Conservation (phyloP, 75 land plant species). For the Azolla pinnata region DNA sequence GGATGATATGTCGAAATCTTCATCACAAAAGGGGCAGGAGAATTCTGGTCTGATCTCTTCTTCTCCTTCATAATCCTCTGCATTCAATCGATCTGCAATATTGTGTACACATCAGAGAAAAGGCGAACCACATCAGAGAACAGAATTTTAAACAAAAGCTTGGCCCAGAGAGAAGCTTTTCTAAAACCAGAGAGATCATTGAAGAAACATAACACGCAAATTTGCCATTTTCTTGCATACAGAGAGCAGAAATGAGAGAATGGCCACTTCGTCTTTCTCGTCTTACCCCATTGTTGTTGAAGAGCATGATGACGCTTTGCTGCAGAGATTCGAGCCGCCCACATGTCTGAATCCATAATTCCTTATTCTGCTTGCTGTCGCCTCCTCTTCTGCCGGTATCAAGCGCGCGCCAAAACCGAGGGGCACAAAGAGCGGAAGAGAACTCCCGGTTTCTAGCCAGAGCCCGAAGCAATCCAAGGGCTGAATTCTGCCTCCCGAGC, state of each 20-base stretch:
- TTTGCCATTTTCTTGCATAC: neutral
- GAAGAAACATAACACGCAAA: neutral
- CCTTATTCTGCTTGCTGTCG: neutral
- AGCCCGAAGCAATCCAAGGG: no score
- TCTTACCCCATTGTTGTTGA: constrained; percentile 30
- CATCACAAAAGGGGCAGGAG: constrained; percentile 85
- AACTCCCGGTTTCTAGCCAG: no score
- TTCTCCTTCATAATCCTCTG: constrained; percentile 73
- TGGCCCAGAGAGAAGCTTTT: no score
- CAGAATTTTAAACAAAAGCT: no score
- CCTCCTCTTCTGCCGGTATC: neutral
- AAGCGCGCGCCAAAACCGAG: no score
- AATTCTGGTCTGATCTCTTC: constrained; percentile 70
- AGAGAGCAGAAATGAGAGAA: no score
- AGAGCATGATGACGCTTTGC: constrained; percentile 68
- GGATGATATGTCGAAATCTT: constrained; percentile 65
- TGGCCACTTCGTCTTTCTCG: no score
- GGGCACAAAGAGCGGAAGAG: no score
- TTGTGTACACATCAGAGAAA: no score
- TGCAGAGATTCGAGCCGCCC: constrained; percentile 76
- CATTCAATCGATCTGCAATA: constrained; percentile 49
- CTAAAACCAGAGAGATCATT: neutral
- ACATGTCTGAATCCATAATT: constrained; percentile 64
- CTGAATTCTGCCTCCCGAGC: no score
- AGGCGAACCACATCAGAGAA: no score